Conservation (phyloP, 345 rosid species). For the Salix udensis region DNA sequence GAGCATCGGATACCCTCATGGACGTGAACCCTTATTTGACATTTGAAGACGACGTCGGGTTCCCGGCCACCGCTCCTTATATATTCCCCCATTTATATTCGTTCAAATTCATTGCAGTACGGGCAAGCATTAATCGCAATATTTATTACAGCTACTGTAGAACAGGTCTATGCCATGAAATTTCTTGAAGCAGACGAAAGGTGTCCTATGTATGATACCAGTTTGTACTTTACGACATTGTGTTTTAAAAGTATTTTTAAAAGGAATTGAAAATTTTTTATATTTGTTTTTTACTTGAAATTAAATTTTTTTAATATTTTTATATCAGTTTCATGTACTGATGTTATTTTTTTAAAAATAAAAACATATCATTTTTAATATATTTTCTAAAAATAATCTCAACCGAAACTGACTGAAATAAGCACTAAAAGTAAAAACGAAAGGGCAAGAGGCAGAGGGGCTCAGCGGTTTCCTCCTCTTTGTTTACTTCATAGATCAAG, state of each 20-base stretch:
- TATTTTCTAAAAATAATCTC: no score
- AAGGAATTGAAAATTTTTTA: no score
- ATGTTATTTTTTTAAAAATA: no score
- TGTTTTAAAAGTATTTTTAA: no score
- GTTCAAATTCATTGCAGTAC: background rate
- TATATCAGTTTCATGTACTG: no score
- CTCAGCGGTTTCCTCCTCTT: background rate
- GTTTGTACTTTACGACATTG: background rate
- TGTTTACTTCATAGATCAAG: no score
- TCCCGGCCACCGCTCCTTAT: background rate
- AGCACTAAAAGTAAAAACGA: no score
- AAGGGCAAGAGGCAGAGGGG: background rate
- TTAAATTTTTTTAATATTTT: no score
- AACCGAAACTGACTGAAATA: no score
- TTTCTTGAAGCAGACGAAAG: background rate
- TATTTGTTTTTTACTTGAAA: no score
- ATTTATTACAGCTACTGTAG: background rate
- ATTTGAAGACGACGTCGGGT: constrained; percentile 14
- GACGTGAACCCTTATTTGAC: constrained; percentile 16
- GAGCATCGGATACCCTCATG: constrained; percentile 40
- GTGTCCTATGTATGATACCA: background rate
- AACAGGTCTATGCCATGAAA: background rate
- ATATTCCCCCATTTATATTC: background rate
- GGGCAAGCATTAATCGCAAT: no score
- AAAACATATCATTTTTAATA: no score